A percentile compares a stretch with the other conserved stretches of the same genome.
Evolutionary conservation across 257 asterid species (phyloP).

Genomic region (Gardenia jasminoides): DNA sequence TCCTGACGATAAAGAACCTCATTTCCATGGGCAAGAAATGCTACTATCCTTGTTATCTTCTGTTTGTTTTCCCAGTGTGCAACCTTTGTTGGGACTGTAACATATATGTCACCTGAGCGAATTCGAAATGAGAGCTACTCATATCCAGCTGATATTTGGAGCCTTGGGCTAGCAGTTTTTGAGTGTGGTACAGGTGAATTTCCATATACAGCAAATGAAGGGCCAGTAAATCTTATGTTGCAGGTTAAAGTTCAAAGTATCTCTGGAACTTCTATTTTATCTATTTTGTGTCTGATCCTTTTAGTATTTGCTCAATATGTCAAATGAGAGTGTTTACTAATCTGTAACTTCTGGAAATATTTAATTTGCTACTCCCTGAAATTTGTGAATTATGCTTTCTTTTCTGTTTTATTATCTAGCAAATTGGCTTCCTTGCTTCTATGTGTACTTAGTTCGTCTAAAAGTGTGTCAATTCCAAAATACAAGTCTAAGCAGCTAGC

Average conservation of each 20-base stretch:
- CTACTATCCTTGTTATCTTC: slow-evolving; percentile 17
- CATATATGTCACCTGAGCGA: slow-evolving; percentile 99
- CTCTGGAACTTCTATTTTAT: not conserved
- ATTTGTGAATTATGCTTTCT: not conserved
- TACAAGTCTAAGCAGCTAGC: not conserved
- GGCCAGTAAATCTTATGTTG: slow-evolving; percentile 97
- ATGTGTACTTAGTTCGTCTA: not conserved
- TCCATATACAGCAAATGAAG: slow-evolving; percentile 90
- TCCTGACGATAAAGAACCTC: not conserved
- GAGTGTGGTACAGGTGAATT: slow-evolving; percentile 99
- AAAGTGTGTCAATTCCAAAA: not conserved
- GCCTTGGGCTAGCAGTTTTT: slow-evolving; percentile 97
- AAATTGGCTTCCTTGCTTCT: not conserved
- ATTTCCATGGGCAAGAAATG: not conserved
- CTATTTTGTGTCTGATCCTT: not conserved
- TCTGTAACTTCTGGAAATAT: not conserved
- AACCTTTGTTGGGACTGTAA: slow-evolving; percentile 96
- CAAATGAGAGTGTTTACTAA: not conserved
- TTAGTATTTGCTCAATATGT: not conserved
- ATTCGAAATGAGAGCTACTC: slow-evolving; percentile 92
- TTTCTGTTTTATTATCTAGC: not conserved
- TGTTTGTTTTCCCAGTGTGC: slow-evolving; percentile 67
- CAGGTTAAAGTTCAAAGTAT: slow-evolving; percentile 52
- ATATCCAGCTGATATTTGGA: slow-evolving; percentile 98
- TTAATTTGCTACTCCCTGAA: not conserved